A percentile compares a stretch with the other conserved stretches of the same genome.
phyloP scores from a whole-genome alignment of 257 asterid genomes.

The Scutellaria galericulata region DNA sequence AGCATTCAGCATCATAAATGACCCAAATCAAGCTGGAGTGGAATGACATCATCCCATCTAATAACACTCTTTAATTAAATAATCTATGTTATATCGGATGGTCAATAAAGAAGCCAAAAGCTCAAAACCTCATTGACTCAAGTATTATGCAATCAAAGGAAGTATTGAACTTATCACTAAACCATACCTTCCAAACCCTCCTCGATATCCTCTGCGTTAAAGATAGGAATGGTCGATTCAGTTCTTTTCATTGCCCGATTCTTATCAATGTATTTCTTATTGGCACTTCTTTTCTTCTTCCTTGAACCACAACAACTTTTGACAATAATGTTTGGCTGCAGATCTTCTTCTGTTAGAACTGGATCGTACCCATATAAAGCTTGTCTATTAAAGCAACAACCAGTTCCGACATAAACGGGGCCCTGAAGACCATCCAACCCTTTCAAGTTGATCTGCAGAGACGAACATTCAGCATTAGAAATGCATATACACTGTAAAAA shows the following conservation, averaged over 20 bases:
- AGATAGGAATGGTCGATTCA: slow-evolving; percentile 78
- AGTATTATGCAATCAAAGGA: slow-evolving; percentile 1
- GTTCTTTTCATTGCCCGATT: slow-evolving; percentile 75
- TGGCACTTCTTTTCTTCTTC: slow-evolving; percentile 65
- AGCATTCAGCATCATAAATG: no score
- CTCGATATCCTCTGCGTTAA: slow-evolving; percentile 81
- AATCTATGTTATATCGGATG: not conserved
- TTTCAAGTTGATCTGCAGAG: slow-evolving; percentile 82
- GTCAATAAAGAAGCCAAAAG: not conserved
- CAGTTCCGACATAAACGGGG: slow-evolving; percentile 94
- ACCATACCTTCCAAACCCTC: slow-evolving; percentile 84
- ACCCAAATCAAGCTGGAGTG: no score
- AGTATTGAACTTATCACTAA: slow-evolving; percentile 32
- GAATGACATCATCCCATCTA: no score
- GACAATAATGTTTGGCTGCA: slow-evolving; percentile 76
- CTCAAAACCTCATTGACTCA: not conserved
- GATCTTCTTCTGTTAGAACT: slow-evolving; percentile 73
- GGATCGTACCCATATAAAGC: slow-evolving; percentile 94
- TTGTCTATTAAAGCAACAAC: slow-evolving; percentile 89
- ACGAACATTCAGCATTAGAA: slow-evolving; percentile 13
- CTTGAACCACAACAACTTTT: slow-evolving; percentile 79
- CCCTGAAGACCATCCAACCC: slow-evolving; percentile 95
- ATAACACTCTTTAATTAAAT: no score
- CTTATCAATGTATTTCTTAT: slow-evolving; percentile 74
- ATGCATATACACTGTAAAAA: not conserved